These are phyloP conservation scores for Neocucurbitaria cava DNA, from an alignment of 2,329 filamentous ascomycete genomes.

Conservation along the genomic window DNA sequence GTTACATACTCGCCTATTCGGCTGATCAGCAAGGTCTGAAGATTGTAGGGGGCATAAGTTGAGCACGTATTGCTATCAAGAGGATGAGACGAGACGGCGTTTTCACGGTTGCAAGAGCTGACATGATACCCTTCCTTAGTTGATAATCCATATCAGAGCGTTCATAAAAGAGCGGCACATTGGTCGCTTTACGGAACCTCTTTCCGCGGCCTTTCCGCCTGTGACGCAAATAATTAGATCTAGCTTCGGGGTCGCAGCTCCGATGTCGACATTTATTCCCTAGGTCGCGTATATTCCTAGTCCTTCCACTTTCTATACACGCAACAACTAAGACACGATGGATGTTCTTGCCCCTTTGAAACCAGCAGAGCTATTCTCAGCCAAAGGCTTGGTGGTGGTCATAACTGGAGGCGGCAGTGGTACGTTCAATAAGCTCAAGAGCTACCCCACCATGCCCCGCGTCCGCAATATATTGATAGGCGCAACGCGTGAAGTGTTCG, in stretches of 20 bases:
- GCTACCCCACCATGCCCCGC: constrained; percentile 40
- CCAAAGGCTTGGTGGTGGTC: constrained; percentile 49
- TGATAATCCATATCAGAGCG: background rate
- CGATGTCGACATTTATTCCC: constrained; percentile 11
- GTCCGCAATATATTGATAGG: constrained; percentile 6
- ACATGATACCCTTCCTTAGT: constrained; percentile 26
- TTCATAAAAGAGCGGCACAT: background rate
- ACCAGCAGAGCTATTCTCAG: constrained; percentile 48
- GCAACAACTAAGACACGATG: constrained; percentile 32
- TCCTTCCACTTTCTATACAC: background rate
- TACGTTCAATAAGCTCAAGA: constrained; percentile 29
- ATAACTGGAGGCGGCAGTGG: constrained; percentile 53
- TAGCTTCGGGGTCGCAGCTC: constrained; percentile 10
- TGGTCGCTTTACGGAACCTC: background rate
- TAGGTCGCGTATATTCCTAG: background rate
- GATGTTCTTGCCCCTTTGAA: constrained; percentile 44
- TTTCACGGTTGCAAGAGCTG: constrained; percentile 3
- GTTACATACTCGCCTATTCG: constrained; percentile 76
- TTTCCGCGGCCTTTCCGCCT: constrained; percentile 10
- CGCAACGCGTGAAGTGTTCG: background rate
- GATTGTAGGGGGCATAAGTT: constrained; percentile 64
- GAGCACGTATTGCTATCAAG: background rate
- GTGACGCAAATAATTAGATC: constrained; percentile 16
- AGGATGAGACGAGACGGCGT: constrained; percentile 3
- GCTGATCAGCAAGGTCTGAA: constrained; percentile 69